Conservation (phyloP, 2,329 filamentous ascomycete species). For the Aspergillus bombycis region DNA sequence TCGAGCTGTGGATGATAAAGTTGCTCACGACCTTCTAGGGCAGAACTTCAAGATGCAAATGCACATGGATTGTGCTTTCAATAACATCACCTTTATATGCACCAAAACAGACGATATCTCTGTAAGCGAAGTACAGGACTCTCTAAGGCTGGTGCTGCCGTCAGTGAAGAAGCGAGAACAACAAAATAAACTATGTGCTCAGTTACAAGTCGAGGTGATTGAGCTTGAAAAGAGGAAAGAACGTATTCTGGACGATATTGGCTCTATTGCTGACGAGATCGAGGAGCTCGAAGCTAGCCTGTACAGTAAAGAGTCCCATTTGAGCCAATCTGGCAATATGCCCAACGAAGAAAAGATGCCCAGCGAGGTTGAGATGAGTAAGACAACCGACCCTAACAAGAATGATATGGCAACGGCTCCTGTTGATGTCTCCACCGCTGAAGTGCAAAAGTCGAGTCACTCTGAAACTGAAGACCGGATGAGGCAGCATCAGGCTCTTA, state of each 20-base stretch:
- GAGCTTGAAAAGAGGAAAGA: background rate
- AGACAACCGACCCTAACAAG: too few relatives aligned
- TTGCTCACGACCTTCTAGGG: conserved; percentile 59
- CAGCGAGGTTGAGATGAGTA: background rate
- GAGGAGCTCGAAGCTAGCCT: background rate
- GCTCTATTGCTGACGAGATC: background rate
- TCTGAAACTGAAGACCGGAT: background rate
- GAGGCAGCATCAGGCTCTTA: background rate
- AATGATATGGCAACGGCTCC: too few relatives aligned
- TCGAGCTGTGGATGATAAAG: conserved; percentile 63
- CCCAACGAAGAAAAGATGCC: background rate
- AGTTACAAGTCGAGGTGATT: background rate
- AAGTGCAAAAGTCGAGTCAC: background rate
- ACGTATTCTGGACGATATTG: background rate
- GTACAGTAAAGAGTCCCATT: background rate
- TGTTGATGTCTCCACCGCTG: background rate
- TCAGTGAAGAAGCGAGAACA: conserved; percentile 17
- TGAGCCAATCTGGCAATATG: too few relatives aligned
- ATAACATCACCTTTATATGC: conserved; percentile 63
- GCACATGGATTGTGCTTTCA: conserved; percentile 60
- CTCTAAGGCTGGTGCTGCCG: conserved; percentile 38
- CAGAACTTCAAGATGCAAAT: conserved; percentile 62
- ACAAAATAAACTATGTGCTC: too few relatives aligned
- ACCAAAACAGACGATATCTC: conserved; percentile 66
- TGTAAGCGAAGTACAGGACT: conserved; percentile 49